phyloP scores from a whole-genome alignment of 177 flowering plant species.

The Vitis hybrid region DNA sequence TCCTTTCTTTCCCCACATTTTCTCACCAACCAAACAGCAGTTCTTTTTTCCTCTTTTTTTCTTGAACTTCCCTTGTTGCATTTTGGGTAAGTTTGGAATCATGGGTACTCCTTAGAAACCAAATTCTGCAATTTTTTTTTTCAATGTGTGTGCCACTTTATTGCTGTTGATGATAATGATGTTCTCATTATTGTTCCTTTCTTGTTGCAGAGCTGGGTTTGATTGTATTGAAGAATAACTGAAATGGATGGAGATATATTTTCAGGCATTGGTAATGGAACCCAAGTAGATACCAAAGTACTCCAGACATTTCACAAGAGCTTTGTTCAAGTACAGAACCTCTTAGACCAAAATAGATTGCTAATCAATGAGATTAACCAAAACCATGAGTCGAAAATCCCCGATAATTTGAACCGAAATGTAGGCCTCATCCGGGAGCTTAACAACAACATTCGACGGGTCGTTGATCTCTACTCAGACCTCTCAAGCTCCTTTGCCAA shows the following conservation, averaged over 20 bases:
- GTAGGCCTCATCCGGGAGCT: constrained; percentile 76
- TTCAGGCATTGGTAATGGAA: constrained; percentile 46
- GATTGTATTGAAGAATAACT: constrained; percentile 14
- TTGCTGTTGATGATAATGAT: no score
- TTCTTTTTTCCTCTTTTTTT: neutral
- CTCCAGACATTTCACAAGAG: constrained; percentile 66
- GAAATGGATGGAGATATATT: constrained; percentile 71
- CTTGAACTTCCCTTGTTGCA: neutral
- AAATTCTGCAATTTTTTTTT: neutral
- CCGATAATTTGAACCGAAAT: constrained; percentile 66
- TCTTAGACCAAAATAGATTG: constrained; percentile 72
- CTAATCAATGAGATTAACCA: constrained; percentile 80
- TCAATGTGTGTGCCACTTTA: no score
- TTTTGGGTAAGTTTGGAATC: neutral
- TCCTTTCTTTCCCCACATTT: neutral
- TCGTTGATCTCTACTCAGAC: constrained; percentile 68
- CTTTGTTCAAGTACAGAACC: constrained; percentile 68
- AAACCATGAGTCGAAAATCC: constrained; percentile 70
- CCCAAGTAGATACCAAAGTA: constrained; percentile 50
- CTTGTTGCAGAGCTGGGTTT: constrained; percentile 22
- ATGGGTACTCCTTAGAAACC: neutral
- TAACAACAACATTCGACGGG: constrained; percentile 63
- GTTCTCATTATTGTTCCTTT: neutral
- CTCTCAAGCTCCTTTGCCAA: constrained; percentile 56
- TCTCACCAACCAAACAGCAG: neutral